Evolutionary conservation across 441 rosid species (phyloP).

Genomic region (Flueggea neowawraea): DNA sequence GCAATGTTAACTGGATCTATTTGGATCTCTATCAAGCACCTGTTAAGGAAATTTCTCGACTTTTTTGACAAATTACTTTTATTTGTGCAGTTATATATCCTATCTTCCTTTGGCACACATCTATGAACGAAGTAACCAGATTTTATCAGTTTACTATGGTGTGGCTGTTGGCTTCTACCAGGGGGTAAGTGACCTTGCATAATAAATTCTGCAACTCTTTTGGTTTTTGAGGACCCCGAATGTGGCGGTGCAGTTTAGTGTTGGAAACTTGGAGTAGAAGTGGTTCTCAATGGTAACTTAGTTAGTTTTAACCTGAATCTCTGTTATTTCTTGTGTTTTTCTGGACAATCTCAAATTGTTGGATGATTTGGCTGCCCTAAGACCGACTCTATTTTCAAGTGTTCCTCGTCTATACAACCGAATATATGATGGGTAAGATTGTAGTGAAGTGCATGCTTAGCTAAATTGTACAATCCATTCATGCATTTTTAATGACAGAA

Average conservation of each 20-base stretch:
- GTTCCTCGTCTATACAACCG: constrained; percentile 94
- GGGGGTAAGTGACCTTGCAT: constrained; percentile 63
- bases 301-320: too few species aligned
- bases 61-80: constrained; percentile 14
- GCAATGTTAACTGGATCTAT: constrained; percentile 7
- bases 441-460: constrained; percentile 11
- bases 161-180: constrained; percentile 95
- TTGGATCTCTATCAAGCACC: background rate
- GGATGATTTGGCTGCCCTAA: constrained; percentile 90
- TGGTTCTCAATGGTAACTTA: too few species aligned
- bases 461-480: constrained; percentile 5
- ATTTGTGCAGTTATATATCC: constrained; percentile 74
- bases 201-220: background rate
- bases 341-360: constrained; percentile 92
- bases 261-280: too few species aligned
- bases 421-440: constrained; percentile 79
- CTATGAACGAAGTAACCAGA: constrained; percentile 82
- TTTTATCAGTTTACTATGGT: constrained; percentile 56
- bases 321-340: constrained; percentile 11
- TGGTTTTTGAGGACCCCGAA: background rate
- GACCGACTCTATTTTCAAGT: constrained; percentile 91
- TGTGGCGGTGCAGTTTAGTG: background rate
- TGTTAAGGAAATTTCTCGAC: constrained; percentile 10
- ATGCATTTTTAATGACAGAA: constrained; percentile 36
- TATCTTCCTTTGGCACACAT: constrained; percentile 99